Base-by-base conservation (phyloP, 2,329 filamentous ascomycete species). In the Microcyclospora pomicola region DNA sequence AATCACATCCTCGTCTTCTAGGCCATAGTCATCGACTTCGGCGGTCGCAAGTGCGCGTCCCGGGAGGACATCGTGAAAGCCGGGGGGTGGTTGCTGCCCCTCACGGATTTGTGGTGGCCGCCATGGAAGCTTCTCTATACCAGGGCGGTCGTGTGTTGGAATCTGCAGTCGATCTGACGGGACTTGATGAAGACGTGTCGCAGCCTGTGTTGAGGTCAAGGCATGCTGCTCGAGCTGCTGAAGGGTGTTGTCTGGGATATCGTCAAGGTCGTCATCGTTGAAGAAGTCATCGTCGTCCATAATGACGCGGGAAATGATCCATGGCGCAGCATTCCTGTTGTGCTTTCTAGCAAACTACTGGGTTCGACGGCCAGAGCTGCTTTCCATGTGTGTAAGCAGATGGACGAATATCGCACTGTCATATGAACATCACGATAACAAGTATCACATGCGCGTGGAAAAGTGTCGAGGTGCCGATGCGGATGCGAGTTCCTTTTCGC, bases 271-370 rank as follows among this genome's bases (percentile, higher is more conserved):
- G 47, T 62, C 56, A 54, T 65, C 64, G 45, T 52, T 62, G 51
- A 61, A 63, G 42, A 64, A 65, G 41, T 68, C 63, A 45, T 66
- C 61, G 43, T 65, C 60, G 41, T 62, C 59, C 47, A 49, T 55
- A 46, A 38, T 54, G 55, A 38, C 24, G 14, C 19, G 13, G 27
- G 27, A 12, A 12, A 10, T 11, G 24, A 16, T 31, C 35, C 39
- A 37, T 24, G 19, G 19, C 19, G 19, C 19, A 24, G 19, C 19
- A 24, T 24, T 24, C 19, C 19, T 24, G 19, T 5, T 7, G 19
- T 24, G 19, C 19, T 24, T 24, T 24, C 7, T 24, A 7, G 19
- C 7, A 24, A 7, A 24, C 19, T 7, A 24, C 5, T 24, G 4
- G 19, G 19, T 5, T 24, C 19, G 19, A 24, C 19, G 19, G 4